A percentile compares a stretch with the other conserved stretches of the same genome.
phyloP scores from a whole-genome alignment of 495 filamentous ascomycete species.

The Penicillium pancosmium region DNA sequence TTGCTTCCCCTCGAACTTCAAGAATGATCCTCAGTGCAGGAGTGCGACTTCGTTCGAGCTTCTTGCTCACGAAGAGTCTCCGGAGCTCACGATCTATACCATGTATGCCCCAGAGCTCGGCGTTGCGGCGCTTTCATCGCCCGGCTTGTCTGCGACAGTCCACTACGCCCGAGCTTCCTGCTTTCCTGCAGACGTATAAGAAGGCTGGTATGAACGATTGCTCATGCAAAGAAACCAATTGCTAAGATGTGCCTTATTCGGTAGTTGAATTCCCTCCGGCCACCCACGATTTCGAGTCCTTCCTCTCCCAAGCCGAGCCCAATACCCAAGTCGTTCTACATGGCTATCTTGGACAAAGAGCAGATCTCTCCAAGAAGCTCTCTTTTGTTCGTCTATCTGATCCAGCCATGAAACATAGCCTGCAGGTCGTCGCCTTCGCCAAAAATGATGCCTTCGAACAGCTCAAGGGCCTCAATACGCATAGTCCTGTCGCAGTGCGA shows the following conservation, averaged over 20 bases:
- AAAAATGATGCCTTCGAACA: constrained; percentile 44
- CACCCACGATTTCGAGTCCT: constrained; percentile 51
- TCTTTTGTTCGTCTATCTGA: constrained; percentile 68
- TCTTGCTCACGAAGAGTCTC: neutral
- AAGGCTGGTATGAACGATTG: constrained; percentile 44
- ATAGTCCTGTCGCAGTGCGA: constrained; percentile 56
- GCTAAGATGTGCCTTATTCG: constrained; percentile 13
- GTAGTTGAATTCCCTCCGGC: constrained; percentile 57
- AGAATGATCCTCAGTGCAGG: constrained; percentile 12
- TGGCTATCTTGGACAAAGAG: constrained; percentile 69
- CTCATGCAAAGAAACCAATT: neutral
- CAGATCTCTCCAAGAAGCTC: constrained; percentile 65
- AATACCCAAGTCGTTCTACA: constrained; percentile 63
- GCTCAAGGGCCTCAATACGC: constrained; percentile 49
- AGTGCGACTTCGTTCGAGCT: constrained; percentile 22
- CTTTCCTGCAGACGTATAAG: constrained; percentile 51
- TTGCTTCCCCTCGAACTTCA: neutral
- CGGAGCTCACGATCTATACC: constrained; percentile 29
- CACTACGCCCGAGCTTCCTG: constrained; percentile 19
- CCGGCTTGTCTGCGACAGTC: constrained; percentile 25
- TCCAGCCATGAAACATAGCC: constrained; percentile 45
- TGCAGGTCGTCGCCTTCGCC: constrained; percentile 58
- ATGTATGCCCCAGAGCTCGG: constrained; percentile 16
- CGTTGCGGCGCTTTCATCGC: constrained; percentile 31
- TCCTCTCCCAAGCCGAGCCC: constrained; percentile 37